Percentiles rank a stretch among this genome's conserved stretches.
phyloP scores from a whole-genome alignment of 768 basidiomycete species.

The Dentipellis sp. region DNA sequence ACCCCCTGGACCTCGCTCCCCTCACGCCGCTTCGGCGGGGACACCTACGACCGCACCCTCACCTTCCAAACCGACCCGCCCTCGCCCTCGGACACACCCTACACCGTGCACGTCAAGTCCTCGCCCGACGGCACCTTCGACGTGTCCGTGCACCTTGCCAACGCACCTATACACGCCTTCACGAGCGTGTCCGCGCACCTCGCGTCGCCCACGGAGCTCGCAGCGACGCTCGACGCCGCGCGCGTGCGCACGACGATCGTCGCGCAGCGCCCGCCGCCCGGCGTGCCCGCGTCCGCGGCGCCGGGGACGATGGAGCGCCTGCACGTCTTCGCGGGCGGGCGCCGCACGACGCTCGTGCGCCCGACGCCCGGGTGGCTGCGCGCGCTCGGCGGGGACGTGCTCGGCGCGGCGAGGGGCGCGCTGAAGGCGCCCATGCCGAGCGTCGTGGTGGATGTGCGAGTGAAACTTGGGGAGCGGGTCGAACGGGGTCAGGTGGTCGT shows the following conservation, averaged over 20 bases:
- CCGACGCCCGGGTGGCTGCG: slow-evolving; percentile 65
- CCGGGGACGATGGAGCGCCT: slow-evolving; percentile 60
- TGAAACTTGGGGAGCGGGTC: slow-evolving; percentile 67
- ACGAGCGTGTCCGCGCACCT: slow-evolving; percentile 43
- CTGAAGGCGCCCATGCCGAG: slow-evolving; percentile 89
- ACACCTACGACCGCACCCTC: slow-evolving; percentile 52
- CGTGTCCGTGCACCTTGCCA: slow-evolving; percentile 35
- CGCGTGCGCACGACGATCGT: slow-evolving; percentile 60
- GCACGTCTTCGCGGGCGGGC: slow-evolving; percentile 61
- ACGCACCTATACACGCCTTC: slow-evolving; percentile 31
- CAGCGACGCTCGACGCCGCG: slow-evolving; percentile 42
- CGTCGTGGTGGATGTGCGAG: slow-evolving; percentile 81
- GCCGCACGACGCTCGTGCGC: slow-evolving; percentile 56
- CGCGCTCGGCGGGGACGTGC: slow-evolving; percentile 51
- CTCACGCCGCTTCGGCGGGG: slow-evolving; percentile 73
- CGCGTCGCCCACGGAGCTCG: slow-evolving; percentile 41
- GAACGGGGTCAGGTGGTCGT: slow-evolving; percentile 75
- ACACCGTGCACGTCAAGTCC: slow-evolving; percentile 35
- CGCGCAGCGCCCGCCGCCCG: slow-evolving; percentile 50
- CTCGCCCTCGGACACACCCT: slow-evolving; percentile 20
- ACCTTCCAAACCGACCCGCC: slow-evolving; percentile 48
- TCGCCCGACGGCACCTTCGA: slow-evolving; percentile 30
- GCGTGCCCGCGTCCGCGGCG: slow-evolving; percentile 43
- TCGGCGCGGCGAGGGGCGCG: slow-evolving; percentile 49
- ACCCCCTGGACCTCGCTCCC: slow-evolving; percentile 66